Conservation (phyloP, 768 basidiomycete species). For the Coprinopsis sp. region DNA sequence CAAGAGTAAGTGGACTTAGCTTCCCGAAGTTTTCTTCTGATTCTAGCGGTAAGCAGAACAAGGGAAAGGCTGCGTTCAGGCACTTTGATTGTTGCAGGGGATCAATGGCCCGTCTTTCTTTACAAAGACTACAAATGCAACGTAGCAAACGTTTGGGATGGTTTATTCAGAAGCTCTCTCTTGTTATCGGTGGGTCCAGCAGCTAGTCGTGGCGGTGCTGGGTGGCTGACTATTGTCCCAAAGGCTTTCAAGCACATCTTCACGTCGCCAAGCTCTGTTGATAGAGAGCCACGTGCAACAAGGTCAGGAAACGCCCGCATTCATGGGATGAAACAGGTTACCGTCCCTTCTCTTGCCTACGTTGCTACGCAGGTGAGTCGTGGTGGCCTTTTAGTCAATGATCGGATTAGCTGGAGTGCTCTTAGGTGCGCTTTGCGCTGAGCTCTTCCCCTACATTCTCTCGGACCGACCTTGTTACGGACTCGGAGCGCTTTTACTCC, state of each 20-base stretch:
- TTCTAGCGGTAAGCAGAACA: background rate
- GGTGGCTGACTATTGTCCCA: background rate
- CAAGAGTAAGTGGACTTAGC: background rate
- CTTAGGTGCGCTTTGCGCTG: background rate
- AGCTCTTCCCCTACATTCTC: background rate
- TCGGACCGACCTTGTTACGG: background rate
- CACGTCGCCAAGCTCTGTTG: slow-evolving; percentile 7
- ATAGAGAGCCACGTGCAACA: background rate
- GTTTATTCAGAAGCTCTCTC: background rate
- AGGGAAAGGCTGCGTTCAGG: background rate
- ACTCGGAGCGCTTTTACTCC: background rate
- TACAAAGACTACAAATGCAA: background rate
- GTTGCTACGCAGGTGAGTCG: slow-evolving; percentile 7
- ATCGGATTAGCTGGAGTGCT: background rate
- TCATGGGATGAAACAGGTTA: slow-evolving; percentile 3
- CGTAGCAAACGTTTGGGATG: background rate
- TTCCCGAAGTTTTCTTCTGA: no score
- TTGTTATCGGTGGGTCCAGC: background rate
- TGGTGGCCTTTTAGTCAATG: background rate
- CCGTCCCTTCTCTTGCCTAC: slow-evolving; percentile 5
- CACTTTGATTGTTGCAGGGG: background rate
- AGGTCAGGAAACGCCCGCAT: slow-evolving; percentile 1
- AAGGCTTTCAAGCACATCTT: slow-evolving; percentile 7
- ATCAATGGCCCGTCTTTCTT: background rate
- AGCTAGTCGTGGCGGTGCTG: background rate